These are phyloP conservation scores for Fusarium nanum DNA, from an alignment of 2,329 filamentous ascomycete genomes.

Conservation along the genomic window DNA sequence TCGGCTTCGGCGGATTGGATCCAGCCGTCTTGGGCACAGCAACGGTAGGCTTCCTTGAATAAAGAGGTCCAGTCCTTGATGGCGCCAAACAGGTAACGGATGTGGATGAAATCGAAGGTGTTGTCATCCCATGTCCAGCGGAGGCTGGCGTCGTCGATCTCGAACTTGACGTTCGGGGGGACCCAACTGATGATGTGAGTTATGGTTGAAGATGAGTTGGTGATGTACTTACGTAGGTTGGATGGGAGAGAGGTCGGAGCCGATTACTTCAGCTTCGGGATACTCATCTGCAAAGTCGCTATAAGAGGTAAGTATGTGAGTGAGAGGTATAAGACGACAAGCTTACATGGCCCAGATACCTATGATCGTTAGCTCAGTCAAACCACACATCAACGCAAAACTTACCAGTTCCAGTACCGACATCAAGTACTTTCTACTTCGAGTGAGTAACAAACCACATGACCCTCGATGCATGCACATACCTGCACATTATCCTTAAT, in stretches of 20 bases:
- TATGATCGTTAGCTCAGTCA: background rate
- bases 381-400: background rate
- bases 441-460: background rate
- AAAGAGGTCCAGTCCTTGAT: conserved; percentile 30
- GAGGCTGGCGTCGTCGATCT: conserved; percentile 39
- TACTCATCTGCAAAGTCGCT: conserved; percentile 42
- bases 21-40: conserved; percentile 34
- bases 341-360: conserved; percentile 44
- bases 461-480: background rate
- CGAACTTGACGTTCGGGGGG: conserved; percentile 39
- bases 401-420: conserved; percentile 41
- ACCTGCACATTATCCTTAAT: conserved; percentile 35
- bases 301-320: background rate
- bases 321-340: fast-evolving
- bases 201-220: too few relatives aligned
- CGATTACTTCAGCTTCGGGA: conserved; percentile 34
- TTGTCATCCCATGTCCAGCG: conserved; percentile 36
- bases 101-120: conserved; percentile 39
- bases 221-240: conserved; percentile 23
- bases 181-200: conserved; percentile 22
- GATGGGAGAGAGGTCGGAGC: conserved; percentile 39
- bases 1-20: conserved; percentile 38
- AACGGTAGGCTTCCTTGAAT: conserved; percentile 34
- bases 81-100: conserved; percentile 42
- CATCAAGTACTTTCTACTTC: conserved; percentile 38